phyloP scores from a whole-genome alignment of 345 rosid genomes.

The Populus pruinosa region DNA sequence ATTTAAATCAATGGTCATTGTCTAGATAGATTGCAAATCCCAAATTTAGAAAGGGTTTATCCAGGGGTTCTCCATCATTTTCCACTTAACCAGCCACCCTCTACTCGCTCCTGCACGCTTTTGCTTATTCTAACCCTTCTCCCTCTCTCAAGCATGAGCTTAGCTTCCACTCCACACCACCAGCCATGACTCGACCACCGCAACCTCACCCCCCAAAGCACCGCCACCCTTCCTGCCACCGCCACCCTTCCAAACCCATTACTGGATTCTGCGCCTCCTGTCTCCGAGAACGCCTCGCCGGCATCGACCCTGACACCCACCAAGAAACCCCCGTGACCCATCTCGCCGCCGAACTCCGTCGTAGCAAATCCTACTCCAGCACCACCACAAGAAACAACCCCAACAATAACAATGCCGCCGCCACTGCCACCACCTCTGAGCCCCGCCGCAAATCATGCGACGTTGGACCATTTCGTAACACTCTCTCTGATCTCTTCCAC shows the following conservation, averaged over 20 bases:
- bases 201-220: slow-evolving; percentile 15
- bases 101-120: not conserved
- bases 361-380: slow-evolving; percentile 48
- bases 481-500: slow-evolving; percentile 47
- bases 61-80: slow-evolving; percentile 13
- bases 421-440: slow-evolving; percentile 22
- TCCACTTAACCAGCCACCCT: not conserved
- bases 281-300: slow-evolving; percentile 77
- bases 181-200: slow-evolving; percentile 39
- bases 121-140: not conserved
- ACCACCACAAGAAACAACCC: slow-evolving; percentile 11
- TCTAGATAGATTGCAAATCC: not conserved
- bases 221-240: slow-evolving; percentile 53
- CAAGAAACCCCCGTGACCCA: slow-evolving; percentile 20
- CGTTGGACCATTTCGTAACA: slow-evolving; percentile 26
- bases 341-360: slow-evolving; percentile 40
- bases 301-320: slow-evolving; percentile 45
- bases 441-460: slow-evolving; percentile 61
- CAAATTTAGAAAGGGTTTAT: slow-evolving; percentile 28
- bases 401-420: slow-evolving; percentile 14
- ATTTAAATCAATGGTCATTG: not conserved
- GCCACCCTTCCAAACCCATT: slow-evolving; percentile 51
- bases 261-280: slow-evolving; percentile 68
- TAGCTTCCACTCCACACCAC: not conserved
- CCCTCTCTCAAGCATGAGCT: slow-evolving; percentile 2